phyloP scores from a whole-genome alignment of 768 basidiomycete species.

The Boletus edulis region DNA sequence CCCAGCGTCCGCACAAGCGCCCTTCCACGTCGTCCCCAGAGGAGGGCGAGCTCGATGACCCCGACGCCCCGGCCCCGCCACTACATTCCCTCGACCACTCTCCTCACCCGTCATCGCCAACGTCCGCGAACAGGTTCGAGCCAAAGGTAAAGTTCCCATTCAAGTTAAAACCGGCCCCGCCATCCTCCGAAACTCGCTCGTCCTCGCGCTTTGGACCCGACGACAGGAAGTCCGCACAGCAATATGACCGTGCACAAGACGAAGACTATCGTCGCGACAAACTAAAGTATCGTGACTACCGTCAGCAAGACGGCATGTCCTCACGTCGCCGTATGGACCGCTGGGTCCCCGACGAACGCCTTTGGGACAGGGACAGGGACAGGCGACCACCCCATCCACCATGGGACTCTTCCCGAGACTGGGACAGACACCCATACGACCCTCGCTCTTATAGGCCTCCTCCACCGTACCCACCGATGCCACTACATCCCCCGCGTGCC shows the following conservation, averaged over 20 bases:
- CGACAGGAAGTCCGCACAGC: slow-evolving; percentile 24
- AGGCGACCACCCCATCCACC: slow-evolving; percentile 16
- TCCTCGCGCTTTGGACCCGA: slow-evolving; percentile 34
- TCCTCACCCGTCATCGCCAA: slow-evolving; percentile 33
- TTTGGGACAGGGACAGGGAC: slow-evolving; percentile 29
- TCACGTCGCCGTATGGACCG: slow-evolving; percentile 22
- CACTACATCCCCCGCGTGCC: slow-evolving; percentile 13
- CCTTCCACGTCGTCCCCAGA: slow-evolving; percentile 63
- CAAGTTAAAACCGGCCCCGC: slow-evolving; percentile 41
- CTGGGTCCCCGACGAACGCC: slow-evolving; percentile 29
- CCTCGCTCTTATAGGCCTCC: slow-evolving; percentile 18
- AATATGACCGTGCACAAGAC: slow-evolving; percentile 42
- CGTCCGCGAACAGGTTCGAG: slow-evolving; percentile 32
- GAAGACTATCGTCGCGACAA: slow-evolving; percentile 42
- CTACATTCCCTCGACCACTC: slow-evolving; percentile 14
- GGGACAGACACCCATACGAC: slow-evolving; percentile 22
- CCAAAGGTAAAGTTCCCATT: slow-evolving; percentile 72
- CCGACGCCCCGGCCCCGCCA: slow-evolving; percentile 21
- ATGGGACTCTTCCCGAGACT: slow-evolving; percentile 23
- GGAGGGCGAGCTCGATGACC: slow-evolving; percentile 80
- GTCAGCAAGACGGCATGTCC: slow-evolving; percentile 13
- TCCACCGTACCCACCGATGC: slow-evolving; percentile 4
- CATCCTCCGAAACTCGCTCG: slow-evolving; percentile 18
- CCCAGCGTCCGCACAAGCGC: slow-evolving; percentile 53
- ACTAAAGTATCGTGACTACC: slow-evolving; percentile 19